Evolutionary conservation across 345 rosid genomes (phyloP).

Genomic region (Turritis glabra): DNA sequence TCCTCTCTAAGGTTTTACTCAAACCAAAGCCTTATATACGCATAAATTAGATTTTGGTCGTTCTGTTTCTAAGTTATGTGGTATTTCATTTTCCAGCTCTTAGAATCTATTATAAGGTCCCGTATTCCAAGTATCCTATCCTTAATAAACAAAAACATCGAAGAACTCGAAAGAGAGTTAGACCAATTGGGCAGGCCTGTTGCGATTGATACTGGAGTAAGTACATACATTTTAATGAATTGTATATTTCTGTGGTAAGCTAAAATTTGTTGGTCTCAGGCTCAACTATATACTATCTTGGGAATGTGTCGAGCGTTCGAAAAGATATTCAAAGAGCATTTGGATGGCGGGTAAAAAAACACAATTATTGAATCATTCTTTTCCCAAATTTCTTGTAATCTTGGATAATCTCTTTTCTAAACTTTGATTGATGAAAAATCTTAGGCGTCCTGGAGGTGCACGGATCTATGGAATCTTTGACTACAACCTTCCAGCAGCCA

Average conservation of each 20-base stretch:
- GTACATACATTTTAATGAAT: conserved; percentile 21
- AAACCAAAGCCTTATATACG: neutral
- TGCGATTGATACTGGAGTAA: conserved; percentile 92
- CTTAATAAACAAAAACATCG: conserved; percentile 75
- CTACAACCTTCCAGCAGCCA: conserved; percentile 77
- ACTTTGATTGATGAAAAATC: neutral
- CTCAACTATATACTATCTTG: conserved; percentile 73
- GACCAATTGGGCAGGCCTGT: conserved; percentile 86
- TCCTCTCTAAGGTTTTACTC: conserved; percentile 76
- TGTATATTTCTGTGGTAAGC: neutral
- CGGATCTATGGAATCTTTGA: conserved; percentile 76
- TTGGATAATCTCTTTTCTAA: neutral
- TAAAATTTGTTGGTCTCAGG: conserved; percentile 46
- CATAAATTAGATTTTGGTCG: neutral
- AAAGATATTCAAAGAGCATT: conserved; percentile 81
- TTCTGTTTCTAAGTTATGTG: conserved; percentile 11
- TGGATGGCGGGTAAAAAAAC: conserved; percentile 84
- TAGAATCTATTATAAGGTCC: conserved; percentile 78
- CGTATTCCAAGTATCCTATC: conserved; percentile 81
- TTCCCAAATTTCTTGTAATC: neutral
- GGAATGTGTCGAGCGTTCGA: conserved; percentile 89
- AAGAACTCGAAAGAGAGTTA: conserved; percentile 89
- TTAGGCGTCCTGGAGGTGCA: conserved; percentile 79
- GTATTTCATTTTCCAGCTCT: conserved; percentile 56
- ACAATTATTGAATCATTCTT: neutral